Percentiles rank a stretch among this genome's conserved stretches.
Conservation (phyloP, 1,284 basidiomycete species). For the Ceraceosorus bombacis region DNA sequence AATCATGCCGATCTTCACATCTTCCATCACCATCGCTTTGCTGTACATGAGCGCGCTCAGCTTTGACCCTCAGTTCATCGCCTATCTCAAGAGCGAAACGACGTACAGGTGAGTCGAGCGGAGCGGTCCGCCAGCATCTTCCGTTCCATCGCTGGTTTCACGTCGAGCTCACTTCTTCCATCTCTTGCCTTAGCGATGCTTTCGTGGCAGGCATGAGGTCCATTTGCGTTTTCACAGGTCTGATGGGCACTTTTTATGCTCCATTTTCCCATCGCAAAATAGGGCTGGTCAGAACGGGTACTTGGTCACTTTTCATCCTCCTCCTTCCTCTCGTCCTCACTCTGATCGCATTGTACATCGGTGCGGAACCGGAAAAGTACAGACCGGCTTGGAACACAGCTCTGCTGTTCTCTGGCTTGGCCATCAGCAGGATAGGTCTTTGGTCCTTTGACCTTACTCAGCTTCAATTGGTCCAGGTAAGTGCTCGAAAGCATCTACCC, state of each 20-base stretch:
- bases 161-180: neutral
- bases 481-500: too few species aligned
- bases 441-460: slow-evolving; percentile 57
- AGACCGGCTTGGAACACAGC: slow-evolving; percentile 31
- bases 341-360: slow-evolving; percentile 25
- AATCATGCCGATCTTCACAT: slow-evolving; percentile 53
- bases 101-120: slow-evolving; percentile 17
- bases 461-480: slow-evolving; percentile 49
- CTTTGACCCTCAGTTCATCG: slow-evolving; percentile 36
- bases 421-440: slow-evolving; percentile 54
- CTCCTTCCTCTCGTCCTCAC: slow-evolving; percentile 24
- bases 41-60: slow-evolving; percentile 55
- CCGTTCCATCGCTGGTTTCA: neutral
- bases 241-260: slow-evolving; percentile 53
- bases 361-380: slow-evolving; percentile 11
- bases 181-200: slow-evolving; percentile 47
- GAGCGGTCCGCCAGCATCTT: too few species aligned
- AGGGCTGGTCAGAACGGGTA: slow-evolving; percentile 53
- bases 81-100: slow-evolving; percentile 40
- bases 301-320: slow-evolving; percentile 38
- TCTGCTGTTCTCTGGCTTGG: slow-evolving; percentile 50
- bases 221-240: slow-evolving; percentile 52
- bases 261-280: slow-evolving; percentile 51
- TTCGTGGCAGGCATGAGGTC: slow-evolving; percentile 58
- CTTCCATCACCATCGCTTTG: slow-evolving; percentile 53